Base-by-base conservation (phyloP, 768 basidiomycete species). In the Pleurotus pulmonarius region DNA sequence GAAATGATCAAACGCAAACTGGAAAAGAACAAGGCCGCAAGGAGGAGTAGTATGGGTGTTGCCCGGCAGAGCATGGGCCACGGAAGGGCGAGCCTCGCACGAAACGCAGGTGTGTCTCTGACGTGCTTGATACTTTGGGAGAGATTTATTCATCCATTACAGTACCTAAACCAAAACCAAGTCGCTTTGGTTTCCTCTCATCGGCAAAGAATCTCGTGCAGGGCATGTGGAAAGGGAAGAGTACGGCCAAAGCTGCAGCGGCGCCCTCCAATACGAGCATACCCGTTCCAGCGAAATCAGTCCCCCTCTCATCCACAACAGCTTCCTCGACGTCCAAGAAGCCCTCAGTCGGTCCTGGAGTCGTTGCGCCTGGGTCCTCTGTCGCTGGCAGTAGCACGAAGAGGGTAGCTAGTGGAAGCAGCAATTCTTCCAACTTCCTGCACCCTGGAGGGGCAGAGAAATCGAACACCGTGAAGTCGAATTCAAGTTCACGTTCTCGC, bases 161-260 rank as follows among this genome's bases (percentile, higher is more conserved):
- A 75, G 74, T 64, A 72, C 71, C 71, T 3, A 73, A 74, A 63
- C 66, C 69, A 4, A 82, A 82, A 60, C 71, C 82, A 1, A 75
- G 83, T 3, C 80, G 83, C 38, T 83, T 89, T 57, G 90, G 87
- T 1, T 89, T 92, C 73, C 68, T 92, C 5, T 78, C 85, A 18
- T 84, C 79, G 15, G 85, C 90, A 6, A 91, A 89, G 66, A 80
- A 82, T 0, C 71, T 91, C 3, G 88, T 91, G 3, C 75, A 79
- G 62, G 88, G 80, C 60, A 87, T 92, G 1, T 91, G 88, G 88
- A 84, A 83, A 61, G 75, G 86, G 60, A 82, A 74, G 6, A 79
- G 76, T 62, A 41, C 67, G 8, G 56, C 70, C 7, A 59, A 65
- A n/a, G 29, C 45, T n/a, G 11, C 55, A 16, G 53, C 59, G 9